Conservation (phyloP, 257 asterid genomes). For the Avicennia marina region DNA sequence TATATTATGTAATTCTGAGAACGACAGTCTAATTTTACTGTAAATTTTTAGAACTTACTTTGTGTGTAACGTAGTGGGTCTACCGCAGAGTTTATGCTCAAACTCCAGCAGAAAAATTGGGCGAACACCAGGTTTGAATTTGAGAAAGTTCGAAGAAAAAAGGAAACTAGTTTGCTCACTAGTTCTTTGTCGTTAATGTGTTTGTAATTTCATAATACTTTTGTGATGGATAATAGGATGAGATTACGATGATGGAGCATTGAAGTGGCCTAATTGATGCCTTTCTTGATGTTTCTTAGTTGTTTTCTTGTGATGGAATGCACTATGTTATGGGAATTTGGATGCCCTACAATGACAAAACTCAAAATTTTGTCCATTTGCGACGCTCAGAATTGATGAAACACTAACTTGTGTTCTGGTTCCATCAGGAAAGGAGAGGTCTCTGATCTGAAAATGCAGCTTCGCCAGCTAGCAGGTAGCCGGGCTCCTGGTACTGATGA, state of each 20-base stretch:
- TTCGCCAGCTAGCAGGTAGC: slow-evolving; percentile 92
- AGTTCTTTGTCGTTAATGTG: too few relatives aligned
- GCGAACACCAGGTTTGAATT: too few relatives aligned
- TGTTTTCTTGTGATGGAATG: too few relatives aligned
- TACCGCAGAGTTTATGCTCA: too few relatives aligned
- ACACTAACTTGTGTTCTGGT: slow-evolving; percentile 5
- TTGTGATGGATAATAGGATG: too few relatives aligned
- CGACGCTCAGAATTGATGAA: not conserved
- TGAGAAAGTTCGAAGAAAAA: too few relatives aligned
- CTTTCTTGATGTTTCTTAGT: too few relatives aligned
- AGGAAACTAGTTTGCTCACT: not conserved
- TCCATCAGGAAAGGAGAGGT: slow-evolving; percentile 88
- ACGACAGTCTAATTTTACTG: slow-evolving; percentile 2
- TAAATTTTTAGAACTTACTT: slow-evolving; percentile 2
- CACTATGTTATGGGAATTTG: not conserved
- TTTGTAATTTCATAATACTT: too few relatives aligned
- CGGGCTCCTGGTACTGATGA: slow-evolving; percentile 95
- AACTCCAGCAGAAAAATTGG: too few relatives aligned
- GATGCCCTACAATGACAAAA: slow-evolving; percentile 3
- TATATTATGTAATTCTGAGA: not conserved
- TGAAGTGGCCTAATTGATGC: too few relatives aligned
- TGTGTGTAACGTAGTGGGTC: slow-evolving; percentile 5
- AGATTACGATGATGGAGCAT: too few relatives aligned
- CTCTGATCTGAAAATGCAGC: slow-evolving; percentile 90
- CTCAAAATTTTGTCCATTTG: not conserved